A percentile compares a stretch with the other conserved stretches of the same genome.
Conservation (phyloP, 1,139 yeast genomes). For the Diutina siamensis region DNA sequence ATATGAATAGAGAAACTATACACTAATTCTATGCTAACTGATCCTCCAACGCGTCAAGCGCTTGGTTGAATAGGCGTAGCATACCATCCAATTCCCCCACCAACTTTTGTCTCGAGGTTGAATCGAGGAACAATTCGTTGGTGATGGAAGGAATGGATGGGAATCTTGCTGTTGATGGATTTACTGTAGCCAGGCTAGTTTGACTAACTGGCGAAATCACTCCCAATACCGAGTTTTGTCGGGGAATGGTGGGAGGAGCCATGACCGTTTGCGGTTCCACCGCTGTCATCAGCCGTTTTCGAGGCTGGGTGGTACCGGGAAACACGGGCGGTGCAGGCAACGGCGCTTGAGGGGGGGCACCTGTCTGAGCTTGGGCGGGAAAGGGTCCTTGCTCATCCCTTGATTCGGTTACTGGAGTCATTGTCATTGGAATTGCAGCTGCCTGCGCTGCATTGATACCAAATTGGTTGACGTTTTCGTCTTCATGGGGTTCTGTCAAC, state of each 20-base stretch:
- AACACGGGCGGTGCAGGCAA: neutral
- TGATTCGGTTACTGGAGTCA: constrained; percentile 69
- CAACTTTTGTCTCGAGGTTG: constrained; percentile 21
- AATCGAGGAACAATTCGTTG: constrained; percentile 28
- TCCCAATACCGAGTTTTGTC: constrained; percentile 8
- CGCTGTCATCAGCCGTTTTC: constrained; percentile 6
- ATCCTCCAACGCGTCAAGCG: constrained; percentile 28
- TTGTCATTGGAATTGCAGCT: constrained; percentile 42
- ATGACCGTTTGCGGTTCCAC: constrained; percentile 8
- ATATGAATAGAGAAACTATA: too few relatives aligned
- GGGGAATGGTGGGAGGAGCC: constrained; percentile 13
- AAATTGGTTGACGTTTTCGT: constrained; percentile 47
- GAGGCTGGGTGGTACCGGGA: neutral
- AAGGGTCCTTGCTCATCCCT: constrained; percentile 15
- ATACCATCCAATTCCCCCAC: constrained; percentile 28
- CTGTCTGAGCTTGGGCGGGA: neutral
- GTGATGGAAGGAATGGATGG: constrained; percentile 29
- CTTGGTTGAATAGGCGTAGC: constrained; percentile 28
- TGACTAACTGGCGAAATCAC: neutral
- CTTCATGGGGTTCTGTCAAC: constrained; percentile 20
- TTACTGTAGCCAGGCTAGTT: neutral
- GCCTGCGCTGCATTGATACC: constrained; percentile 48
- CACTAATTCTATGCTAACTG: neutral
- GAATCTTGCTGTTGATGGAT: constrained; percentile 12
- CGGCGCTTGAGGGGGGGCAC: neutral